Conservation (phyloP, 768 basidiomycete species). For the Auriscalpium microsporum region DNA sequence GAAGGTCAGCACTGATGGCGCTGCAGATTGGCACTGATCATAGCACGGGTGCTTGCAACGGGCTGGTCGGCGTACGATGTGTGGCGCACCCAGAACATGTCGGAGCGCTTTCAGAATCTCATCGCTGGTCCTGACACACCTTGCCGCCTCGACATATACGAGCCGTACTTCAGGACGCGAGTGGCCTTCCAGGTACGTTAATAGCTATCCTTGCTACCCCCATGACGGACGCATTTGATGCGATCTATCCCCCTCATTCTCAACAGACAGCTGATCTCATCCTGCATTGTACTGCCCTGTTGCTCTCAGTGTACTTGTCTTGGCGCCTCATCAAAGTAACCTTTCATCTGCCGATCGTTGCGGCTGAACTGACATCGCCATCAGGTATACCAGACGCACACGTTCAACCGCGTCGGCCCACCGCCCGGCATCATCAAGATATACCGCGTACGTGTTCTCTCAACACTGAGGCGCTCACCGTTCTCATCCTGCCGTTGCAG, state of each 20-base stretch:
- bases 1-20: background rate
- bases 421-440: conserved; percentile 41
- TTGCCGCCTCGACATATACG: conserved; percentile 42
- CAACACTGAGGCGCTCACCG: background rate
- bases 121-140: conserved; percentile 33
- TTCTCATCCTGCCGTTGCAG: conserved; percentile 20
- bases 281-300: conserved; percentile 34
- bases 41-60: conserved; percentile 37
- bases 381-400: conserved; percentile 37
- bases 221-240: background rate
- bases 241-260: background rate
- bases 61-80: conserved; percentile 44
- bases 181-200: conserved; percentile 33
- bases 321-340: conserved; percentile 36
- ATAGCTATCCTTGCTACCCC: background rate
- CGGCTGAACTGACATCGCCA: background rate
- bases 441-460: conserved; percentile 33
- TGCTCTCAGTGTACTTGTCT: conserved; percentile 36
- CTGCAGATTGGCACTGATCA: conserved; percentile 38
- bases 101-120: conserved; percentile 28
- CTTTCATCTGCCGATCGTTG: background rate
- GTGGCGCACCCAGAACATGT: conserved; percentile 35
- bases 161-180: conserved; percentile 34
- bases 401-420: conserved; percentile 46
- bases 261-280: conserved; percentile 41